phyloP scores from a whole-genome alignment of 257 asterid genomes.

The Fraxinus excelsior region DNA sequence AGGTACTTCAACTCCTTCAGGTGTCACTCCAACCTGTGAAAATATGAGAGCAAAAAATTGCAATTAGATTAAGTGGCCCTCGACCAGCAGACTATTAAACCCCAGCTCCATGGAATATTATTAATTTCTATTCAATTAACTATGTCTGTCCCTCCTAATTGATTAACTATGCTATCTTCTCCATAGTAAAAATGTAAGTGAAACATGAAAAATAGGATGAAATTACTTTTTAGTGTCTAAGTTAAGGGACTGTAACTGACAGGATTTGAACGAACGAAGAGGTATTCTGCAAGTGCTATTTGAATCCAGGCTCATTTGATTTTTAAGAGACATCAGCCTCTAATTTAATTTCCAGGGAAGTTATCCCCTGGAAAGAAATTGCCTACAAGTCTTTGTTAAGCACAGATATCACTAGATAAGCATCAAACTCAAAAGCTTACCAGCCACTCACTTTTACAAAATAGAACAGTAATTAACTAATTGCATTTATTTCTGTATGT shows the following conservation, averaged over 20 bases:
- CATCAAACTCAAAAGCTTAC: not conserved
- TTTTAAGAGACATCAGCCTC: not conserved
- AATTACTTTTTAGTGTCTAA: not conserved
- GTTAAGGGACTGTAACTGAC: not conserved
- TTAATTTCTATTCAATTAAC: not conserved
- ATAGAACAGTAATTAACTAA: not conserved
- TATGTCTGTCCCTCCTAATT: not conserved
- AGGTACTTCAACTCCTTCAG: constrained; percentile 98
- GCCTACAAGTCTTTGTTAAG: not conserved
- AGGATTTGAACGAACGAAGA: not conserved
- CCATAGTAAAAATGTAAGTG: not conserved
- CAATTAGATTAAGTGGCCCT: constrained; percentile 2
- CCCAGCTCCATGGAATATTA: not conserved
- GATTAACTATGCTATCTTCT: not conserved
- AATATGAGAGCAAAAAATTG: constrained; percentile 20
- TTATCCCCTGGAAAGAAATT: not conserved
- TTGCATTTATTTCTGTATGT: not conserved
- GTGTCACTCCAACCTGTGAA: constrained; percentile 92
- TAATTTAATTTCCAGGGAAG: not conserved
- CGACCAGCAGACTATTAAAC: constrained; percentile 10
- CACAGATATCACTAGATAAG: not conserved
- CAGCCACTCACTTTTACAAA: not conserved
- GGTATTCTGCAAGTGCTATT: not conserved
- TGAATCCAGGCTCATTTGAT: not conserved
- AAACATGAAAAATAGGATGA: not conserved